Evolutionary conservation across 345 rosid genomes (phyloP).

Genomic region (Carallia brachiata): DNA sequence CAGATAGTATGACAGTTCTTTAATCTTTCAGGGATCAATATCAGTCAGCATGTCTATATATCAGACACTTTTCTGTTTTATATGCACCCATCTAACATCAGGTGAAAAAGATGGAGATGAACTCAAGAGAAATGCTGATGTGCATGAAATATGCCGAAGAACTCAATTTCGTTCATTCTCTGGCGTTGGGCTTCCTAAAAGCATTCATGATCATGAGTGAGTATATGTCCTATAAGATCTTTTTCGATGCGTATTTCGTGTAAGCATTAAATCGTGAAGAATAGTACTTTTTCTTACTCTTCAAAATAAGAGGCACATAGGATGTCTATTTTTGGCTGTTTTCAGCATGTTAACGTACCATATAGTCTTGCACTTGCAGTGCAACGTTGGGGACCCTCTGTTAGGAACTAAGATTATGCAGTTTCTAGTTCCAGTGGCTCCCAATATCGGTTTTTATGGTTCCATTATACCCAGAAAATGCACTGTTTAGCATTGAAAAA

Average conservation of each 20-base stretch:
- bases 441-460: too few species aligned
- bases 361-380: too few species aligned
- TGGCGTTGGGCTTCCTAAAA: conserved; percentile 63
- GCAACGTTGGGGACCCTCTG: too few species aligned
- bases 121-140: conserved; percentile 82
- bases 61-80: conserved; percentile 83
- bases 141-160: conserved; percentile 77
- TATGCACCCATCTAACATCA: conserved; percentile 78
- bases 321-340: background rate
- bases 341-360: background rate
- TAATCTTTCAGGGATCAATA: conserved; percentile 72
- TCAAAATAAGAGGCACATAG: background rate
- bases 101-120: conserved; percentile 95
- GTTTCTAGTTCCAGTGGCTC: too few species aligned
- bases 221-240: conserved; percentile 26
- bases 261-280: too few species aligned
- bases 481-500: too few species aligned
- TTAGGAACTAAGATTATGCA: too few species aligned
- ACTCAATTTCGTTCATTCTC: conserved; percentile 63
- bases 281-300: too few species aligned
- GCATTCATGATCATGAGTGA: conserved; percentile 78
- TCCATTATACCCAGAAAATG: too few species aligned
- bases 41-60: conserved; percentile 93
- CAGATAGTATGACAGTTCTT: conserved; percentile 20
- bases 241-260: too few species aligned